These are phyloP conservation scores for Ilex asprella DNA, from an alignment of 257 asterid genomes.

Conservation along the genomic window DNA sequence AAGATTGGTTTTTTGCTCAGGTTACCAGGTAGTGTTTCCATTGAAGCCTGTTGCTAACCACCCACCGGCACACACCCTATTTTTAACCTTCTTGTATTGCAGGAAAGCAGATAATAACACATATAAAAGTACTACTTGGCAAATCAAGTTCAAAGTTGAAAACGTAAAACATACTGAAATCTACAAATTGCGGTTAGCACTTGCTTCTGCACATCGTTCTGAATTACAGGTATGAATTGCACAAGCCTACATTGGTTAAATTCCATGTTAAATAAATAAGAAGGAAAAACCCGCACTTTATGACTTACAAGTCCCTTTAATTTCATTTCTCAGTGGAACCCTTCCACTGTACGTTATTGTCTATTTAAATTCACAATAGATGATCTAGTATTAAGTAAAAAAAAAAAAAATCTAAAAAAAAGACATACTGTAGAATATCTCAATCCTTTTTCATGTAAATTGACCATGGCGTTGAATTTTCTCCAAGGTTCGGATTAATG, in stretches of 20 bases:
- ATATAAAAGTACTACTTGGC: conserved; percentile 62
- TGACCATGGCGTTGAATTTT: too few species aligned
- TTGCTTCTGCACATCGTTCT: conserved; percentile 57
- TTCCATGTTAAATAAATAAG: not conserved
- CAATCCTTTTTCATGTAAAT: too few species aligned
- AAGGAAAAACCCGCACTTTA: not conserved
- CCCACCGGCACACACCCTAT: too few species aligned
- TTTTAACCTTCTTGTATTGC: conserved; percentile 4
- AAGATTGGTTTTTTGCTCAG: conserved; percentile 83
- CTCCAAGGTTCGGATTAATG: conserved; percentile 50
- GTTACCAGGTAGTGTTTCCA: conserved; percentile 51
- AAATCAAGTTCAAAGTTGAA: conserved; percentile 40
- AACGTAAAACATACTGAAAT: conserved; percentile 20
- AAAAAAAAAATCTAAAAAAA: too few species aligned
- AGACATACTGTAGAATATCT: too few species aligned
- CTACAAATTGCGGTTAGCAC: conserved; percentile 59
- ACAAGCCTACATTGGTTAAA: not conserved
- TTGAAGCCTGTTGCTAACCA: too few species aligned
- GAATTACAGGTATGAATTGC: conserved; percentile 40
- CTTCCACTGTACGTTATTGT: too few species aligned
- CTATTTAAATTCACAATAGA: too few species aligned
- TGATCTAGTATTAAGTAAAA: too few species aligned
- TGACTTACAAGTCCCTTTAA: too few species aligned
- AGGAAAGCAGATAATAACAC: conserved; percentile 40
- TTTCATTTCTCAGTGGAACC: too few species aligned